Base-by-base conservation (phyloP, 805 yeast species). In the Candida qinlingensis region DNA sequence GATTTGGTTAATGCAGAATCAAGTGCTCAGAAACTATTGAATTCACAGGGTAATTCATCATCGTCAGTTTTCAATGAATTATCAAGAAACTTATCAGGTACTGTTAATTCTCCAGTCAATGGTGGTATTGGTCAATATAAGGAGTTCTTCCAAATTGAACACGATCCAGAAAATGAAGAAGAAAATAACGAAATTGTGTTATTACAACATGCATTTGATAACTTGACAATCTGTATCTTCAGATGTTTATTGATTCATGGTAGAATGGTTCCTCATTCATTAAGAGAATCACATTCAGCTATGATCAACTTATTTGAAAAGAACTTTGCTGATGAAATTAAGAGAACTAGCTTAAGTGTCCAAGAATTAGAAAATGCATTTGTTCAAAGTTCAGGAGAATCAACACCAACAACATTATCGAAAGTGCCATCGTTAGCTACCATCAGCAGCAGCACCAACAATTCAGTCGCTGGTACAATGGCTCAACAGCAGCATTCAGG, bases 121-220 rank as follows among this genome's bases (percentile, higher is more conserved):
- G 97, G 97, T 35, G 97, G 97, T 49, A 87, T 89, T 54, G 87
- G 88, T 3, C 89, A 85, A 61, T 89, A 86, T 66, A 74, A 91
- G 47, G 77, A 77, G 2, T 87, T 89, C 62, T 79, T 86, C 61
- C 65, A 64, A 36, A 75, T 73, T 43, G 66, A 64, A 7, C 58
- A 61, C 28, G 57, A 58, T 29, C 57, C 60, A 9, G 57, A 58
- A 4, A 53, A 57, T 12, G 63, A 59, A 35, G 60, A 65, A 33
- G 54, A 55, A 9, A 46, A 48, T 1, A 56, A 59, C 39, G 74
- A 71, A 19, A 40, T 65, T 10, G 53, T 54, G 5, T 48, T 63
- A 12, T 53, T 73, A 37, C 55, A 51, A 25, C 54, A 60, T 25
- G 80, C 87, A 7, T 87, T 87, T 65, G 73, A 80, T 59, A 90